Evolutionary conservation across 2,329 filamentous ascomycete species (phyloP).

Genomic region (Leptographium galeiforme): DNA sequence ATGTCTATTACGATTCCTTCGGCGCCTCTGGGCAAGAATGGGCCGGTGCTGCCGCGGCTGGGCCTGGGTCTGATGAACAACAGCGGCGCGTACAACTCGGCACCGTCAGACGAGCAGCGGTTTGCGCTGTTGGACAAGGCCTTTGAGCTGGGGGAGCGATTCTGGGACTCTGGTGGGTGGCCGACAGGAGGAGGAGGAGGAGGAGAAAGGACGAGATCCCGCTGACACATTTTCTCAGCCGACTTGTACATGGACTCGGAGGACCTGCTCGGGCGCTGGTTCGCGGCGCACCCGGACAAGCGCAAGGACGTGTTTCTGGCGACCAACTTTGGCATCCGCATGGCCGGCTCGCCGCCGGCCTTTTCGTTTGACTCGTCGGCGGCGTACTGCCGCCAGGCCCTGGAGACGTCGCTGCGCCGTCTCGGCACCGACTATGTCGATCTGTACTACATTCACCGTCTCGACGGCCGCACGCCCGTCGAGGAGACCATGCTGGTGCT

Average conservation of each 20-base stretch:
- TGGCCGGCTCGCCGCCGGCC: not conserved
- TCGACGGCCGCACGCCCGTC: constrained; percentile 28
- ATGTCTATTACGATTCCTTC: not conserved
- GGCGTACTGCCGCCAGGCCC: constrained; percentile 18
- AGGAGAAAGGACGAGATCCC: not conserved
- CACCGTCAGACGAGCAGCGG: constrained; percentile 5
- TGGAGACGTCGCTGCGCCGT: constrained; percentile 25
- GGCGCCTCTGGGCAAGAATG: not conserved
- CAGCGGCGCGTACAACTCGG: constrained; percentile 1
- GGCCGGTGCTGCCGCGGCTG: not conserved
- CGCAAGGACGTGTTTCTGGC: constrained; percentile 35
- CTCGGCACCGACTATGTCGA: constrained; percentile 36
- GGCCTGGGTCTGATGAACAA: constrained; percentile 7
- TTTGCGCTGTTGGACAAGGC: constrained; percentile 6
- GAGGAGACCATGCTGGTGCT: constrained; percentile 34
- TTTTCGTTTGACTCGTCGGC: constrained; percentile 18
- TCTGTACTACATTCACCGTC: constrained; percentile 35
- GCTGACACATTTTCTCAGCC: not conserved
- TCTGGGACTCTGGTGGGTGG: constrained; percentile 3
- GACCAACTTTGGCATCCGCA: constrained; percentile 30
- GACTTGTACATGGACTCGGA: constrained; percentile 17
- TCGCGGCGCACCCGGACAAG: constrained; percentile 27
- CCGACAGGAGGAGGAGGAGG: not conserved
- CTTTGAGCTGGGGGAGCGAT: constrained; percentile 2
- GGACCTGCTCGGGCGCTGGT: constrained; percentile 28